These are phyloP conservation scores for Pholiota conissans DNA, from an alignment of 768 basidiomycete genomes.

Conservation along the genomic window DNA sequence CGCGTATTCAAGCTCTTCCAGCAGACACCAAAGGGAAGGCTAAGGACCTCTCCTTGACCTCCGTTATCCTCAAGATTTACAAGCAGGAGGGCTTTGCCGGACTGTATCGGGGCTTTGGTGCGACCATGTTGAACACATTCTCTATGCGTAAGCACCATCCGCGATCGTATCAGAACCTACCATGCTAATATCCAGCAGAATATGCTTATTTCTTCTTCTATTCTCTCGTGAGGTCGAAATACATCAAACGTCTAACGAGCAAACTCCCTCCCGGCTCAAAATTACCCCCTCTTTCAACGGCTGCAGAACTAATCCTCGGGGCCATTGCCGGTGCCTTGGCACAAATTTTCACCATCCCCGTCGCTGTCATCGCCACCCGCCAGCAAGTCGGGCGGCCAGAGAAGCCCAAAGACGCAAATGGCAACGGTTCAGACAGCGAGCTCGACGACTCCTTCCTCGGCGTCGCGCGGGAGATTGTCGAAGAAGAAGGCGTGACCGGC, in stretches of 20 bases:
- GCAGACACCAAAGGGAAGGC: constrained; percentile 45
- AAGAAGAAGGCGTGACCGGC: constrained; percentile 83
- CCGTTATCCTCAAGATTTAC: constrained; percentile 69
- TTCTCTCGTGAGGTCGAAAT: constrained; percentile 82
- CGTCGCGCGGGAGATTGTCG: constrained; percentile 84
- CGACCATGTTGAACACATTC: constrained; percentile 98
- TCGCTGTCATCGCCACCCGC: constrained; percentile 94
- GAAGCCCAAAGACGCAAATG: constrained; percentile 9
- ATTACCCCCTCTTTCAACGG: constrained; percentile 64
- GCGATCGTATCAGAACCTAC: not conserved
- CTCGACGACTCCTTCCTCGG: constrained; percentile 72
- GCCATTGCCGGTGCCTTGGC: constrained; percentile 92
- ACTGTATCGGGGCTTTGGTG: constrained; percentile 89
- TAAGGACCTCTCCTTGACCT: constrained; percentile 58
- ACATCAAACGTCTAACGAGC: constrained; percentile 68
- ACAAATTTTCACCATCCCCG: constrained; percentile 98
- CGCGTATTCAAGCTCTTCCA: constrained; percentile 85
- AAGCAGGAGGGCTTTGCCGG: constrained; percentile 80
- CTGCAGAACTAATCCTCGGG: constrained; percentile 82
- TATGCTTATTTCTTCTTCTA: constrained; percentile 99
- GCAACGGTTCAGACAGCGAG: constrained; percentile 21
- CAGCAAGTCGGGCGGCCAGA: constrained; percentile 79
- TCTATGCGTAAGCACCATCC: constrained; percentile 76
- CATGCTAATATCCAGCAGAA: constrained; percentile 48
- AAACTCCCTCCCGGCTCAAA: constrained; percentile 63